Evolutionary conservation across 768 basidiomycete species (phyloP), one percentile per base, ranked within the genome.

Genomic region (Panaeolus cyanescens): DNA sequence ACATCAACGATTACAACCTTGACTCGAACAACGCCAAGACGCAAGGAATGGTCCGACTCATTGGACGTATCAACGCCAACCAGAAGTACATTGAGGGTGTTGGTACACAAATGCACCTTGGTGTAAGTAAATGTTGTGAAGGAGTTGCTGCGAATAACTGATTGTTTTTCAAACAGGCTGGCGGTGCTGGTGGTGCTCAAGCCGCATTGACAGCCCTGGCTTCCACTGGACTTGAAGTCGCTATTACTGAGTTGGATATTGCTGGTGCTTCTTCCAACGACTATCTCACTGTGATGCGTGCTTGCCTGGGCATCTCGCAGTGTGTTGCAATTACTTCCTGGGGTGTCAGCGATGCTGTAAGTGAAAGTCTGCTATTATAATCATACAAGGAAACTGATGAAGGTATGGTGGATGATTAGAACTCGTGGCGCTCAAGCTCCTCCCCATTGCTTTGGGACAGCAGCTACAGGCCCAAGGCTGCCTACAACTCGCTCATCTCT

Each of bases 221-320:
- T 19, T 64, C 72, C 22, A 71, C 80, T 17, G 76, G 74, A 22
- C 73, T 77, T n/a, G 56, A 58, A 61, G 75, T 85, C 31, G 83
- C 79, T n/a, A 78, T 84, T 66, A 83, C 83, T 7, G 81, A 81
- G 61, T 72, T 81, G 39, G 79, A 80, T 63, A 82, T 82, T 50
- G 71, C 71, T 15, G 71, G 71, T 42, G 74, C 72, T 50, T 50
- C 76, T 2, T 32, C 78, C 4, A 76, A 68, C 58, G 83, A 84
- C 71, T 84, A 83, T 67, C 64, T 66, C 28, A 71, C 71, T 6
- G 82, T 83, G 56, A 76, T 77, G 36, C 77, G 75, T 34, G 83
- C 82, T 22, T 85, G 83, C 68, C 67, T 83, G 59, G 70, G 71
- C n/a, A 74, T 76, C 10, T 67, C 80, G 5, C 65, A 66, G 20